A percentile compares a stretch with the other conserved stretches of the same genome.
Conservation (phyloP, 1,284 basidiomycete species). For the Cryptococcus wingfieldii region DNA sequence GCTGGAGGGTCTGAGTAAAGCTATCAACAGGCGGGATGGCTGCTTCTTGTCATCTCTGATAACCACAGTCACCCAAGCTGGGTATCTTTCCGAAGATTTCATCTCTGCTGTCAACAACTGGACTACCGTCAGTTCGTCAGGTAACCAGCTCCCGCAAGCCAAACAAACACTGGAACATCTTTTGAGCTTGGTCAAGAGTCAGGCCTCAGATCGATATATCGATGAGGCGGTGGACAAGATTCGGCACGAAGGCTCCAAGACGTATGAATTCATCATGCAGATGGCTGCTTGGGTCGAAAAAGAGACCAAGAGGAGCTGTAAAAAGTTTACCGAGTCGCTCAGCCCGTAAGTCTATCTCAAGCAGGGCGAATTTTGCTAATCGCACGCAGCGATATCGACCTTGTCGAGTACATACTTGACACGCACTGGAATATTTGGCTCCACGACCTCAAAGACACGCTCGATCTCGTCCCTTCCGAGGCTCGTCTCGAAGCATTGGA, state of each 20-base stretch:
- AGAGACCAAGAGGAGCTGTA: constrained; percentile 69
- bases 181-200: constrained; percentile 52
- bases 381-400: constrained; percentile 61
- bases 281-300: constrained; percentile 89
- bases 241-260: constrained; percentile 23
- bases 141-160: not conserved
- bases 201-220: constrained; percentile 67
- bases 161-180: not conserved
- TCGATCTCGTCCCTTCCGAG: not conserved
- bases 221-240: constrained; percentile 56
- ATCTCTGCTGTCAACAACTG: constrained; percentile 69
- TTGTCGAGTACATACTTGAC: constrained; percentile 72
- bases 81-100: constrained; percentile 57
- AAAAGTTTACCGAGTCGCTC: constrained; percentile 73
- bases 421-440: constrained; percentile 70
- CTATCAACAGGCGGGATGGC: constrained; percentile 22
- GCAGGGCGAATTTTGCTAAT: not conserved
- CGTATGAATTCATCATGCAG: constrained; percentile 52
- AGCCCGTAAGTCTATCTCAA: constrained; percentile 58
- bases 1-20: constrained; percentile 23
- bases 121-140: constrained; percentile 18
- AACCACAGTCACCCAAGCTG: constrained; percentile 3
- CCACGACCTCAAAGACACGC: constrained; percentile 65
- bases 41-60: constrained; percentile 13
- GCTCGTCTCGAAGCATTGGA: constrained; percentile 68